phyloP scores from a whole-genome alignment of 257 asterid genomes.

The Coffea eugenioides region DNA sequence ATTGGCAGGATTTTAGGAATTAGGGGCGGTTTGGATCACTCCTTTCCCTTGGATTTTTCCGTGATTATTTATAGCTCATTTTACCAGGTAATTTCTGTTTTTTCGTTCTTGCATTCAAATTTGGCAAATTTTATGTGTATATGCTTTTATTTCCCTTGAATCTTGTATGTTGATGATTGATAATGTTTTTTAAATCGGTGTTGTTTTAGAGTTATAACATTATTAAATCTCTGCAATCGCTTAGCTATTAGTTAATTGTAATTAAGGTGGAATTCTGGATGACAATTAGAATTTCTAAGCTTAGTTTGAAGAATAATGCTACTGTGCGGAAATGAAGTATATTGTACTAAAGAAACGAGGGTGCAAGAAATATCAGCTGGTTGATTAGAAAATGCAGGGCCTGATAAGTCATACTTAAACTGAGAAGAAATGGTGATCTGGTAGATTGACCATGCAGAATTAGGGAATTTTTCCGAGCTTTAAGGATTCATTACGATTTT shows the following conservation, averaged over 20 bases:
- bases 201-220: neutral
- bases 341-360: neutral
- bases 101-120: slow-evolving; percentile 13
- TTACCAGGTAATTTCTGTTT: slow-evolving; percentile 27
- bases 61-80: slow-evolving; percentile 24
- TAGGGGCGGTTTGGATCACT: slow-evolving; percentile 53
- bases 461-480: neutral
- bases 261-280: neutral
- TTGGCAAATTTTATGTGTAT: slow-evolving; percentile 20
- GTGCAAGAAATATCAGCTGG: neutral
- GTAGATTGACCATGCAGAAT: neutral
- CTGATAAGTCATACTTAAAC: neutral
- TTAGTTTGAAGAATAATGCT: slow-evolving; percentile 5
- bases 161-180: slow-evolving; percentile 25
- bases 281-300: neutral
- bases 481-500: neutral
- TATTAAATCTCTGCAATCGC: neutral
- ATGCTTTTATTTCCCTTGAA: neutral
- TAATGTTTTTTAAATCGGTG: slow-evolving; percentile 28
- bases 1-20: slow-evolving; percentile 42
- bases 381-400: neutral
- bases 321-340: neutral
- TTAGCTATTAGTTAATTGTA: slow-evolving; percentile 8
- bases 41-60: slow-evolving; percentile 36
- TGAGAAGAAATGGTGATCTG: neutral